Base-by-base conservation (phyloP, 2,329 filamentous ascomycete genomes). In the Drechslerella stenobrocha region DNA sequence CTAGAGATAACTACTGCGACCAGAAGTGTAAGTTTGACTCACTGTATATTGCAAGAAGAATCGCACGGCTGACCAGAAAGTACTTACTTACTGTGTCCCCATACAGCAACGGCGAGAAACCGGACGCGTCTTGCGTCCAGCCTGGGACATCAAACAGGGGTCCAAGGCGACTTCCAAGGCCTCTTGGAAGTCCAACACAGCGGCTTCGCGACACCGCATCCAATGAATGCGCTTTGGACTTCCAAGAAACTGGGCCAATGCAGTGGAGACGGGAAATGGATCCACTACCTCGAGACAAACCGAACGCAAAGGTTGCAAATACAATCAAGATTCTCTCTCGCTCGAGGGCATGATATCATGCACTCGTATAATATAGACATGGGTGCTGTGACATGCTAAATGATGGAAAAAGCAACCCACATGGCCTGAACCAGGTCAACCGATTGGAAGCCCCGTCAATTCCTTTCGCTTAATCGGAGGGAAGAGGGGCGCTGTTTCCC, bases 131-230 rank as follows among this genome's bases (percentile, higher is more conserved):
- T 20, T 3, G 15, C 37, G 37, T 42, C 37, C 37, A 42, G 37
- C 37, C 15, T 18, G 53, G 30, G 53, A 55, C 32, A 30, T 32
- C 26, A 15, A 22, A 57, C 37, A 18, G 40, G 15, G 32, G 28
- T 42, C 48, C 63, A 59, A 67, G 55, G 63, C 63, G 22, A 55
- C 28, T 60, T 56, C 52, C 63, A 67, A 67, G 63, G 63, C 55
- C 50, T 11, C 28, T 30, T 30, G 11, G 44, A 13, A 30, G 32
- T 53, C n/a, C 51, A 30, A 53, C 37, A 28, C 11, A n/a, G 18
- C 24, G 6, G n/a, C 24, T n/a, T n/a, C n/a, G n/a, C n/a, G n/a
- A n/a, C n/a, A n/a, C n/a, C n/a, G n/a, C n/a, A n/a, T n/a, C n/a
- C n/a, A n/a, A 30, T 30, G 11, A 5, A 30, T 30, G 28, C 28